Evolutionary conservation across 2,329 filamentous ascomycete species (phyloP), one percentile per base, ranked within the genome.

Genomic region (Cytospora schulzeri): DNA sequence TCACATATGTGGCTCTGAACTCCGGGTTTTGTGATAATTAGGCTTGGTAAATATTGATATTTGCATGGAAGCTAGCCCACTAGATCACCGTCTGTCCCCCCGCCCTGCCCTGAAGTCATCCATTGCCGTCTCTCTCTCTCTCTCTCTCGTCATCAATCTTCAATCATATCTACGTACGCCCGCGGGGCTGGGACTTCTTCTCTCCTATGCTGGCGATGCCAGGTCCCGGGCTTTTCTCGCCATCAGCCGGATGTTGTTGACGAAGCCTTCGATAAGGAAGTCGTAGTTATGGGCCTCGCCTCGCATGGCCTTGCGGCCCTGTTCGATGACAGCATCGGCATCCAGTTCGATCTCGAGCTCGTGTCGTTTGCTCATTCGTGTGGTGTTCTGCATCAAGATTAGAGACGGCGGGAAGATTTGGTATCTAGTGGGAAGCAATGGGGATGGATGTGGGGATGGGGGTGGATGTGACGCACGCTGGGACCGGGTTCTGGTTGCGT

Each of bases 291-390:
- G 86, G 7, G 80, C 78, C 62, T 82, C 78, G 2, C 79, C 78
- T 6, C 74, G 75, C 69, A 82, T 78, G 28, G 86, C 83, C 63
- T 82, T 80, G 41, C 79, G 78, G 8, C 89, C 89, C 68, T 93
- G 89, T 14, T 89, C 83, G 55, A 90, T 77, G 17, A 94, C 74
- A n/a, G 83, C 79, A 6, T 76, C 77, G 0, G 89, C 81, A n/a
- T 86, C 81, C 17, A 95, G 75, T 73, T 95, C 92, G 56, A 96
- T 83, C 73, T 96, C 92, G 8, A 95, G 82, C 76, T 96, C 92
- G 72, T 94, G 91, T 68, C 91, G 89, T 70, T 91, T 92, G 63
- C 84, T 48, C 45, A 48, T 48, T 24, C 45, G 81, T 0, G 71
- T 74, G 26, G 76, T 70, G 33, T 77, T 78, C 75, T 82, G 71